Percentiles rank a stretch among this genome's conserved stretches.
phyloP scores from a whole-genome alignment of 768 basidiomycete species.

The Trametes villosa region DNA sequence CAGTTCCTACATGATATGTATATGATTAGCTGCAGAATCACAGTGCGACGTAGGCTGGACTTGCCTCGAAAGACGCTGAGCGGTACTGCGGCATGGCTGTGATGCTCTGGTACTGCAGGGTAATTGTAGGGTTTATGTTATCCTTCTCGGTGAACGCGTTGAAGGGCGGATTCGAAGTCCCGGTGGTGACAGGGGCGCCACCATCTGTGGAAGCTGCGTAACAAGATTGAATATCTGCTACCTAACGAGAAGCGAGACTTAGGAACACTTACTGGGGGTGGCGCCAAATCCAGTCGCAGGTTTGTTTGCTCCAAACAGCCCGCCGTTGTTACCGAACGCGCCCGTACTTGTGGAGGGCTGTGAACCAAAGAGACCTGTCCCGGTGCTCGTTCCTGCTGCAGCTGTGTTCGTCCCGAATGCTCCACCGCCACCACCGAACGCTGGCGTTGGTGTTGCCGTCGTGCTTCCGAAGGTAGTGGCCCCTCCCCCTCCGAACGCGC shows the following conservation, averaged over 20 bases:
- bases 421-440: slow-evolving; percentile 44
- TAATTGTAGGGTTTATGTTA: slow-evolving; percentile 43
- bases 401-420: slow-evolving; percentile 25
- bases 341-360: slow-evolving; percentile 33
- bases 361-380: slow-evolving; percentile 39
- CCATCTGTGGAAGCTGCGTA: slow-evolving; percentile 7
- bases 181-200: slow-evolving; percentile 65
- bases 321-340: slow-evolving; percentile 44
- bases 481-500: slow-evolving; percentile 69
- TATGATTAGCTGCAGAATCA: not conserved
- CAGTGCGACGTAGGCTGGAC: slow-evolving; percentile 14
- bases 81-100: slow-evolving; percentile 79
- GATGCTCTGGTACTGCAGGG: slow-evolving; percentile 80
- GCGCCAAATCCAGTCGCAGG: slow-evolving; percentile 51
- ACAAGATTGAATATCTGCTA: not conserved
- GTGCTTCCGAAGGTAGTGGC: slow-evolving; percentile 54
- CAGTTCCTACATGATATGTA: slow-evolving; percentile 41
- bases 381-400: slow-evolving; percentile 34
- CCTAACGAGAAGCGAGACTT: slow-evolving; percentile 27
- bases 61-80: slow-evolving; percentile 65
- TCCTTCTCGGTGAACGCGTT: slow-evolving; percentile 70
- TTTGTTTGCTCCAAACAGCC: slow-evolving; percentile 63
- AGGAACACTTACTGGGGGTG: slow-evolving; percentile 44
- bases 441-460: slow-evolving; percentile 35
- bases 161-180: slow-evolving; percentile 71